These are phyloP conservation scores for Porcisia hertigi DNA, from an alignment of 208 protist species.

Conservation along the genomic window DNA sequence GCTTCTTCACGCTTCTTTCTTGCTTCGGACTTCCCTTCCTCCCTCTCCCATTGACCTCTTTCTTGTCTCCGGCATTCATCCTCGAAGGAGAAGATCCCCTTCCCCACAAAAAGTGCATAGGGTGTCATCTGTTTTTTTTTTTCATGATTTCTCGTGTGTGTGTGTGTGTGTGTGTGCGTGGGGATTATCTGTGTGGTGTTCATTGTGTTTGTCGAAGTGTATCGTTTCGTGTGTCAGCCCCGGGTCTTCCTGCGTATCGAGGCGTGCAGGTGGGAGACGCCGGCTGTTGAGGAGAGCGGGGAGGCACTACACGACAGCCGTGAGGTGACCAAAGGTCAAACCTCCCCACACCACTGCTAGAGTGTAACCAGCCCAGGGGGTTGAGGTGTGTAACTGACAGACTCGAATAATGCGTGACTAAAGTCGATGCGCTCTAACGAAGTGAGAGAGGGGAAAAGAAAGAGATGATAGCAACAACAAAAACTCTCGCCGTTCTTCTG, in stretches of 20 bases:
- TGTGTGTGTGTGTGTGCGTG: too few species aligned
- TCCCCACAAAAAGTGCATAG: too few species aligned
- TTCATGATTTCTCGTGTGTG: not conserved
- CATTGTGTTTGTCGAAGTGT: not conserved
- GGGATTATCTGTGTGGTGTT: too few species aligned
- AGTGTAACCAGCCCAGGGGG: not conserved
- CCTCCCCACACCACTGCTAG: not conserved
- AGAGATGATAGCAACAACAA: not conserved
- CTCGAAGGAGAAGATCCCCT: not conserved
- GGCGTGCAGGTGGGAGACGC: not conserved
- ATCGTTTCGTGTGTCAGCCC: not conserved
- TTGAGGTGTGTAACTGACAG: not conserved
- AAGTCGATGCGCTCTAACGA: not conserved
- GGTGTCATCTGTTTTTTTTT: not conserved
- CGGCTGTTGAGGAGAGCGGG: not conserved
- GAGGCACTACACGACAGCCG: not conserved
- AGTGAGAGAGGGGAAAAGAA: constrained; percentile 6
- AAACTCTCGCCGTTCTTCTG: not conserved
- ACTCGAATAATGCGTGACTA: constrained; percentile 7
- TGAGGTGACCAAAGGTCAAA: not conserved
- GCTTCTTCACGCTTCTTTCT: not conserved
- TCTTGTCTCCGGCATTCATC: not conserved
- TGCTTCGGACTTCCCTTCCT: not conserved
- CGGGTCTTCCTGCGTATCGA: not conserved
- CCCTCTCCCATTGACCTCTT: not conserved